A percentile compares a stretch with the other conserved stretches of the same genome.
These are phyloP conservation scores for Protomyces arabidopsidicola DNA, from an alignment of 1,139 yeast genomes.

Conservation along the genomic window DNA sequence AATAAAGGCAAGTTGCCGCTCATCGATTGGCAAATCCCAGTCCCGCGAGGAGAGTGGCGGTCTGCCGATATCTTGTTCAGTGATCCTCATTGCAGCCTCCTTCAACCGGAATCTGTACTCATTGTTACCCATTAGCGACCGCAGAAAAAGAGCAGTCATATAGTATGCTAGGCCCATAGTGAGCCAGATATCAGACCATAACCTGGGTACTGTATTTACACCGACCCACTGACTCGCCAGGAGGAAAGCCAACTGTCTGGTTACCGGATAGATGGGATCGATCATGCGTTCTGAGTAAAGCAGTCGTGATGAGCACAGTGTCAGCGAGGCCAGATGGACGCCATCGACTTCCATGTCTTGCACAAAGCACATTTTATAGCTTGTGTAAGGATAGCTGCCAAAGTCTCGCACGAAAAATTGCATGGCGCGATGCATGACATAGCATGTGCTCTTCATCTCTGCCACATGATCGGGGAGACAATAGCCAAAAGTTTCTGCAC, in stretches of 20 bases:
- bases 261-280: constrained; percentile 70
- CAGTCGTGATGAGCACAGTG: constrained; percentile 58
- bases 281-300: constrained; percentile 72
- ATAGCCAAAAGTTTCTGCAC: constrained; percentile 51
- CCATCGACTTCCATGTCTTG: constrained; percentile 51
- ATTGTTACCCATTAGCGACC: constrained; percentile 72
- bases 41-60: constrained; percentile 72
- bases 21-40: constrained; percentile 64
- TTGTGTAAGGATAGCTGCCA: constrained; percentile 88
- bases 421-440: constrained; percentile 69
- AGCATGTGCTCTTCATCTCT: constrained; percentile 67
- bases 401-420: constrained; percentile 81
- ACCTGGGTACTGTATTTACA: constrained; percentile 76
- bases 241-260: constrained; percentile 63
- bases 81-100: constrained; percentile 58
- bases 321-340: constrained; percentile 68
- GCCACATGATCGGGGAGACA: constrained; percentile 54
- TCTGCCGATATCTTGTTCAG: constrained; percentile 71
- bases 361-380: constrained; percentile 73
- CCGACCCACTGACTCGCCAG: constrained; percentile 93
- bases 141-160: constrained; percentile 72
- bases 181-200: constrained; percentile 85
- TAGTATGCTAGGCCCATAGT: constrained; percentile 78
- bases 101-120: constrained; percentile 72
- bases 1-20: constrained; percentile 58